Evolutionary conservation across 2,329 filamentous ascomycete species (phyloP), one percentile per base, ranked within the genome.

Genomic region (Aspergillus ochraceus): DNA sequence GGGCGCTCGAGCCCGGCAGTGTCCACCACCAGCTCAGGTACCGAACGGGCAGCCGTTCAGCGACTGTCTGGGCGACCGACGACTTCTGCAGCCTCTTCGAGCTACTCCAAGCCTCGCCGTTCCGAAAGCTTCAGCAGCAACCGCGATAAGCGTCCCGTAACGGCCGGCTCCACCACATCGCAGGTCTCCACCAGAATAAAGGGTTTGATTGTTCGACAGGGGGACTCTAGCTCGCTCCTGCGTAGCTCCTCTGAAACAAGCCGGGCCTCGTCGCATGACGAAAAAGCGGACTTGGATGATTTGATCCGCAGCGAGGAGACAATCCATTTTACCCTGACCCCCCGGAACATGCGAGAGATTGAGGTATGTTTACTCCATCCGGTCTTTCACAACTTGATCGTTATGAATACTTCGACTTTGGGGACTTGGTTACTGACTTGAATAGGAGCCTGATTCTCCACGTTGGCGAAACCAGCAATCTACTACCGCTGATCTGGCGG

Each of bases 261-360:
- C 57, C 66, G 62, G 39, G 72, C 72, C 22, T 72, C 71, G 19
- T 57, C 64, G 26, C 69, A 68, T 6, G 84, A 86, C 50, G 85
- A 88, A 59, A 85, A 88, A 52, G 84, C 86, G 10, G 86, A 90
- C 66, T 89, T 95, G 68, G 91, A 95, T 70, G 84, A 92, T 66
- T 81, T 94, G 54, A 93, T 95, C 63, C 86, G 90, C 58, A 92
- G 90, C 73, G 89, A 92, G 67, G 86, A 92, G 71, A 94, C 91
- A 1, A 88, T 94, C 49, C 90, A 91, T 67, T 94, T 90, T 72
- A 94, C 91, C 1, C 80, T 94, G 29, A 95, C 91, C 0, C 90
- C 91, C 0, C 87, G 90, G 70, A 90, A 84, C 66, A 91, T 94
- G 84, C 88, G 90, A 61, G 85, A 90, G 64, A 87, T 90, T 67